Evolutionary conservation across 2,329 filamentous ascomycete species (phyloP), one percentile per base, ranked within the genome.

Genomic region (Lachnellula arida): DNA sequence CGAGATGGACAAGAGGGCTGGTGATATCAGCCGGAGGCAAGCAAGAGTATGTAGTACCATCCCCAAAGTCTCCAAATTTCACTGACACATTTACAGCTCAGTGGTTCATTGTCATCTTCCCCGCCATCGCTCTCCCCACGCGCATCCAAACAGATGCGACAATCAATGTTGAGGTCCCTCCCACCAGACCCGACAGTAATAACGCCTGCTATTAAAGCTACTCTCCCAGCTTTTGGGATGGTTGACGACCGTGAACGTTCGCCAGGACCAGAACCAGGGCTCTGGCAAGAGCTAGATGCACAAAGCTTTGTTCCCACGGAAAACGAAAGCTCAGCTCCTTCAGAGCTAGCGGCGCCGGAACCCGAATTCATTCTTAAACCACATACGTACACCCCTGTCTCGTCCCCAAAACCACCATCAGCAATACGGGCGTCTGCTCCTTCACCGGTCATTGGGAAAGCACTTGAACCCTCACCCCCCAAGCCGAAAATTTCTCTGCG

Each of bases 1-100:
- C 15, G 90, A 96, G 70, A 95, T 97, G 79, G 87, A 95, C 69
- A 86, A 85, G 69, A 86, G 89, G 67, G 91, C 91, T 46, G 91
- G 88, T 17, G 84, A 90, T 68, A 88, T 93, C 43, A 95, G 89
- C 74, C 83, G 90, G 52, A 85, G 85, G 68, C 88, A 84, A 32
- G 28, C 28, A 68, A 83, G 84, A 77, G 88, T 89, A 79, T 74
- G 84, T 72, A 48, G 28, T 44, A 40, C 28, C 40, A 17, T 40
- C 25, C 49, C 32, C 51, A 23, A 32, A 4, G 25, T 22, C 11
- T 25, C 39, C 19, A 9, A 34, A 19, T 17, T 40, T 53, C 42
- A 44, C 56, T 66, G 47, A 66, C 58, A 58, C 2, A 44, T 37
- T 46, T 40, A 35, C 50, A 66, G 64, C 62, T 58, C 44, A 63